Percentiles rank a stretch among this genome's conserved stretches.
Conservation (phyloP, 495 filamentous ascomycete genomes). For the Aspergillus avenaceus region DNA sequence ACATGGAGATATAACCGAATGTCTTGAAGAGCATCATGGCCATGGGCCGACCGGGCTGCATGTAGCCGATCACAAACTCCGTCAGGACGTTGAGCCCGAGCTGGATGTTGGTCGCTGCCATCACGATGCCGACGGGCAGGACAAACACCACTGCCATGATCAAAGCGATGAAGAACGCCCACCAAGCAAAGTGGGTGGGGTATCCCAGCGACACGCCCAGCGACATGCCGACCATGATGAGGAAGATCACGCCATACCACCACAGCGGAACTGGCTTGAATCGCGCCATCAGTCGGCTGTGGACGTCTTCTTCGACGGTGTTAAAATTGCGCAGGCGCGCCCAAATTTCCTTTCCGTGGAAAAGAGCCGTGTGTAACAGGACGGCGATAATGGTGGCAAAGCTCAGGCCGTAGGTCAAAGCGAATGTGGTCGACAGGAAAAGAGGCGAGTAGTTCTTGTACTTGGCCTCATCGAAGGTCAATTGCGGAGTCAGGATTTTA, state of each 20-base stretch:
- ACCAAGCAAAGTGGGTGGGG: slow-evolving; percentile 47
- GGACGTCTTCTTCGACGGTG: slow-evolving; percentile 62
- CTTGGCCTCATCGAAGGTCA: slow-evolving; percentile 49
- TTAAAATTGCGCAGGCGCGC: slow-evolving; percentile 42
- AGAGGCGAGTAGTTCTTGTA: slow-evolving; percentile 57
- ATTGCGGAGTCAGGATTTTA: slow-evolving; percentile 48
- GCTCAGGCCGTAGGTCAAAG: slow-evolving; percentile 54
- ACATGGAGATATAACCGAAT: slow-evolving; percentile 55
- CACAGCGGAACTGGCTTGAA: slow-evolving; percentile 57
- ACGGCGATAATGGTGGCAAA: slow-evolving; percentile 56
- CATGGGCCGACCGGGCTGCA: slow-evolving; percentile 56
- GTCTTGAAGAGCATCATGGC: slow-evolving; percentile 67
- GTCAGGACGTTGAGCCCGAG: slow-evolving; percentile 56
- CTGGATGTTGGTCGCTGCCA: slow-evolving; percentile 51
- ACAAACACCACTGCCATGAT: slow-evolving; percentile 48
- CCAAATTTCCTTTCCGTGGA: slow-evolving; percentile 53
- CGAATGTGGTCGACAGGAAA: slow-evolving; percentile 58
- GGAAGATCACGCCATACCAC: slow-evolving; percentile 55
- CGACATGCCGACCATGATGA: slow-evolving; percentile 46
- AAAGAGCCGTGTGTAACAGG: slow-evolving; percentile 51
- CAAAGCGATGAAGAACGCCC: slow-evolving; percentile 50
- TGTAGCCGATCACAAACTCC: slow-evolving; percentile 62
- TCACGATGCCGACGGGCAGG: slow-evolving; percentile 50
- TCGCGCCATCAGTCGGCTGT: slow-evolving; percentile 57
- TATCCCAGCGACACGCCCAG: slow-evolving; percentile 51